Evolutionary conservation across 2,329 filamentous ascomycete genomes (phyloP), one percentile per base, ranked within the genome.

Genomic region (Aspergillus neoniger): DNA sequence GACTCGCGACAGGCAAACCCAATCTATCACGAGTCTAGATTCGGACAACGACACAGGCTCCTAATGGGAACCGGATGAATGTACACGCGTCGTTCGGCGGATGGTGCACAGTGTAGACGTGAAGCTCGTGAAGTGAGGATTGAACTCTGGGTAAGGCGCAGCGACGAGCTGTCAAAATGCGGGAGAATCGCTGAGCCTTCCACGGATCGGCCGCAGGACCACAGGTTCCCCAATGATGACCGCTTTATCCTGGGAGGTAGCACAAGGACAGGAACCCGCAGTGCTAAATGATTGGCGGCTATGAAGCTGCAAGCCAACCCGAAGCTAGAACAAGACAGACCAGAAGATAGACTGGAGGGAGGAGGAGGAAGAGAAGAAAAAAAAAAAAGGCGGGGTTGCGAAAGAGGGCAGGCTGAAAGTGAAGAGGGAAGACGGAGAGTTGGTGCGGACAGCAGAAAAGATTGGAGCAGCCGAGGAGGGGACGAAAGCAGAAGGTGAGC

Each of bases 121-220:
- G 28, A 38, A 62, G 53, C 38, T 58, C 23, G 19, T 30, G 49
- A 55, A 55, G 58, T 21, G 56, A 59, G 30, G 60, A 65, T 66
- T 62, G 32, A 59, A 41, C 43, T 60, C 50, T 66, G 68, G 67
- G 61, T 63, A 68, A 72, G 69, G 70, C 69, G 69, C 57, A 61
- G 62, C 61, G 61, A 62, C 60, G 63, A 69, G 71, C 69, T 69
- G 69, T 72, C 70, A 70, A 70, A 70, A 57, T 67, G 69, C 71
- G 71, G 71, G 70, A 73, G 71, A 73, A 72, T 69, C 59, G 60
- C 70, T 70, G 65, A 59, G 61, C 39, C 59, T 71, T 68, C 71
- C 71, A 73, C 70, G 71, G 71, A 65, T 72, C 69, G 48, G 28
- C 43, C 38, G 47, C 61, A 65, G 63, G 60, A 63, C 65, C 65